These are phyloP conservation scores for Syzygium jambos DNA, from an alignment of 345 rosid genomes.

Conservation along the genomic window DNA sequence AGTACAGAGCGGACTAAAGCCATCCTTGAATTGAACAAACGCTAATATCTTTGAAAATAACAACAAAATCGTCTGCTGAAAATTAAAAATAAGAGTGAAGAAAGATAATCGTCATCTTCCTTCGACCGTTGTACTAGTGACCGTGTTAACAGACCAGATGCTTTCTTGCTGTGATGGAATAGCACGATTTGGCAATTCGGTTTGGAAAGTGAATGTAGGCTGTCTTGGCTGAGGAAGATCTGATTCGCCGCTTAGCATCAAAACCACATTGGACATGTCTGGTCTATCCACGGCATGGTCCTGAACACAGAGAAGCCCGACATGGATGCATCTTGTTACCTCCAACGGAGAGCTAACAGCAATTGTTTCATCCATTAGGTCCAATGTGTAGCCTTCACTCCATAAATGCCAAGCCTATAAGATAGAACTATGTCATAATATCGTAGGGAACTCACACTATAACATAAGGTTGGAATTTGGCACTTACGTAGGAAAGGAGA, in stretches of 20 bases:
- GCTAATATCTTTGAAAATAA: not conserved
- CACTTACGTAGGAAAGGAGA: constrained; percentile 11
- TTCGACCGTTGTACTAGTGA: not conserved
- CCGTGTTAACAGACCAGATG: not conserved
- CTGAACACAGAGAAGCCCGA: constrained; percentile 19
- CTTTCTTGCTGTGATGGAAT: not conserved
- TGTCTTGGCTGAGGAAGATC: not conserved
- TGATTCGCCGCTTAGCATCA: not conserved
- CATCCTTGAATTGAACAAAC: not conserved
- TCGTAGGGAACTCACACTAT: too few species aligned
- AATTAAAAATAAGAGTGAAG: not conserved
- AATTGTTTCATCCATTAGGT: not conserved
- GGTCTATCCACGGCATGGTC: constrained; percentile 18
- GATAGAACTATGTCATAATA: not conserved
- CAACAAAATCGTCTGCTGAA: not conserved
- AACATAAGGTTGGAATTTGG: not conserved
- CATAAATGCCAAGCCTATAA: not conserved
- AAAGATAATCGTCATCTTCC: not conserved
- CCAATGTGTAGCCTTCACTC: not conserved
- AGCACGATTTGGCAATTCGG: not conserved
- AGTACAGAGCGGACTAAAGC: not conserved
- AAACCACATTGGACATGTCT: constrained; percentile 5
- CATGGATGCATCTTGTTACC: not conserved
- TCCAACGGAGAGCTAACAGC: not conserved
- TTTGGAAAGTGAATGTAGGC: not conserved